A percentile compares a stretch with the other conserved stretches of the same genome.
These are phyloP conservation scores for Cryptococcus maquisensis DNA, from an alignment of 1,284 basidiomycete species.

Conservation along the genomic window DNA sequence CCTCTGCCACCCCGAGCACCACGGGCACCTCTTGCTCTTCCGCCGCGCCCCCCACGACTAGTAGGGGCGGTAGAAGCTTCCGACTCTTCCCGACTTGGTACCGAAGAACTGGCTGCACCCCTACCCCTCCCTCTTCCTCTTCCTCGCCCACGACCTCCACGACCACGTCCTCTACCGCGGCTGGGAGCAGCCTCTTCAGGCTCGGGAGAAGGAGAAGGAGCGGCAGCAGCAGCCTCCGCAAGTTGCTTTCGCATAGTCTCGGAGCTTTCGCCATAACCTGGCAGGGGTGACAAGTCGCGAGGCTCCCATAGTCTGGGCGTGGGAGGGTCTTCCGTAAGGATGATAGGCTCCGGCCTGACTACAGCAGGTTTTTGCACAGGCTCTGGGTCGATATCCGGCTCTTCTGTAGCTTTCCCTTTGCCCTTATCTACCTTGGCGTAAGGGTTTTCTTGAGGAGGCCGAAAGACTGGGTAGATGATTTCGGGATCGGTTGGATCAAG, in stretches of 20 bases:
- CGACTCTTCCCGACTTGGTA: too few species aligned
- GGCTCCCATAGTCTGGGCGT: background rate
- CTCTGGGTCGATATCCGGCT: background rate
- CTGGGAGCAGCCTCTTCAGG: background rate
- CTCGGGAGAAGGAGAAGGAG: too few species aligned
- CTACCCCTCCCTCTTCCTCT: too few species aligned
- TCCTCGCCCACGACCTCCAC: background rate
- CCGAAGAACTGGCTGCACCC: too few species aligned
- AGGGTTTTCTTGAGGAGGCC: background rate
- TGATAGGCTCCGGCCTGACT: background rate
- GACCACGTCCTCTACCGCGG: background rate
- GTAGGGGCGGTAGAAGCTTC: too few species aligned
- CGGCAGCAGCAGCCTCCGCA: background rate
- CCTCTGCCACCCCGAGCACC: background rate
- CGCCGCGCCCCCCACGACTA: too few species aligned
- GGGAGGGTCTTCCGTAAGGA: background rate
- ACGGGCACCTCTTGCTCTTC: background rate
- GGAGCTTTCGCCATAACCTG: background rate
- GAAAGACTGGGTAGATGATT: background rate
- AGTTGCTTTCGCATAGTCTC: background rate
- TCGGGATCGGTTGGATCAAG: background rate
- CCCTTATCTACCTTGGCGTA: background rate
- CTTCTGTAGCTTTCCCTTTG: background rate
- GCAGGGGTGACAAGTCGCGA: background rate
- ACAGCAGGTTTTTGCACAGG: background rate